Evolutionary conservation across 345 rosid species (phyloP).

Genomic region (Limnanthes douglasii): DNA sequence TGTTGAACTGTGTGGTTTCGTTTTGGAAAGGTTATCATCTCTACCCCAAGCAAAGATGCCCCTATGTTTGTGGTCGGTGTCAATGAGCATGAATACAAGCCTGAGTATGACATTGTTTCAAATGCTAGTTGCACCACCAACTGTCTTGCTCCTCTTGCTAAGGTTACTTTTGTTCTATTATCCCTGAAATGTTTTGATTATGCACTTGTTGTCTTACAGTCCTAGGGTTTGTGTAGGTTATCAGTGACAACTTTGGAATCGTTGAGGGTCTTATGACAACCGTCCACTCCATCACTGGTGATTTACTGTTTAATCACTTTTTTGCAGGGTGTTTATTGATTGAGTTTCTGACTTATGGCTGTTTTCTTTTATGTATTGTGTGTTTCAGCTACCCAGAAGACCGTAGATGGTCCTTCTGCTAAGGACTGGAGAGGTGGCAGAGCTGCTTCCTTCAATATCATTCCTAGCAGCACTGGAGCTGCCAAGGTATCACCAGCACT

Average conservation of each 20-base stretch:
- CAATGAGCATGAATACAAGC: slow-evolving; percentile 46
- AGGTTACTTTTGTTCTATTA: slow-evolving; percentile 21
- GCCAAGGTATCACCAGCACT: slow-evolving; percentile 25
- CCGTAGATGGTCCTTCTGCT: slow-evolving; percentile 50
- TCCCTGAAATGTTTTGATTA: no score
- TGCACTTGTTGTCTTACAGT: not conserved
- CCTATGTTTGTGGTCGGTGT: slow-evolving; percentile 72
- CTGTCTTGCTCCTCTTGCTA: slow-evolving; percentile 60
- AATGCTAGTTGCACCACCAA: slow-evolving; percentile 72
- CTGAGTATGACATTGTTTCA: slow-evolving; percentile 39
- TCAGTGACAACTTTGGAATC: slow-evolving; percentile 47
- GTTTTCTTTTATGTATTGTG: not conserved
- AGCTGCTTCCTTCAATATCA: slow-evolving; percentile 57
- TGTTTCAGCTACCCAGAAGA: slow-evolving; percentile 44
- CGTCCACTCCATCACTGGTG: slow-evolving; percentile 57
- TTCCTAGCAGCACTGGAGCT: slow-evolving; percentile 59
- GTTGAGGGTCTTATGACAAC: slow-evolving; percentile 63
- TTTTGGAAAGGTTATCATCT: slow-evolving; percentile 42
- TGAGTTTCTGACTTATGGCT: not conserved
- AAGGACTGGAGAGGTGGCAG: slow-evolving; percentile 70
- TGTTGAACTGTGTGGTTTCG: not conserved
- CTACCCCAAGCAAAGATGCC: slow-evolving; percentile 65
- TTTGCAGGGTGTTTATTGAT: not conserved
- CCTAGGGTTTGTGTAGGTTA: slow-evolving; percentile 21
- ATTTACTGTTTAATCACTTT: not conserved